Conservation (phyloP, 768 basidiomycete species). For the Russula sp. region DNA sequence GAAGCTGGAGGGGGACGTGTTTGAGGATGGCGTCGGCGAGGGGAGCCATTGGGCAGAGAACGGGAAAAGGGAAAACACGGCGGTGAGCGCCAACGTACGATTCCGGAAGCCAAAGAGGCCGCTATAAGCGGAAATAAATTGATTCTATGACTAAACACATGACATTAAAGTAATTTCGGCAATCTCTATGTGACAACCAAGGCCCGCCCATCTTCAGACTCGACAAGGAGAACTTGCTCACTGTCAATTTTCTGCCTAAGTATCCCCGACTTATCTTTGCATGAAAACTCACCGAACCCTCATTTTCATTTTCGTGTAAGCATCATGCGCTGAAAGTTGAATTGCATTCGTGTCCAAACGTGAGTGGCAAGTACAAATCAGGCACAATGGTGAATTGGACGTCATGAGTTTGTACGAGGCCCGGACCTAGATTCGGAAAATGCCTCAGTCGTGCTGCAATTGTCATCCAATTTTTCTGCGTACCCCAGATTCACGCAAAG, state of each 20-base stretch:
- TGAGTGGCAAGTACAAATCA: conserved; percentile 53
- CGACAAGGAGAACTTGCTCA: conserved; percentile 50
- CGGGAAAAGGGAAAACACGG: conserved; percentile 20
- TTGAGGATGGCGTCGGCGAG: conserved; percentile 71
- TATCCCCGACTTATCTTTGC: neutral
- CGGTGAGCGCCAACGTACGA: neutral
- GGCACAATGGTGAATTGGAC: conserved; percentile 55
- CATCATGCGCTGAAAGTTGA: conserved; percentile 44
- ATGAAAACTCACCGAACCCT: conserved; percentile 41
- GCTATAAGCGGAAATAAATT: conserved; percentile 14
- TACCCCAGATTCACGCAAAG: conserved; percentile 60
- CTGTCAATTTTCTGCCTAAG: conserved; percentile 34
- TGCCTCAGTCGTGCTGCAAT: conserved; percentile 7
- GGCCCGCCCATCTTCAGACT: conserved; percentile 52
- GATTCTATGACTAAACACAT: conserved; percentile 8
- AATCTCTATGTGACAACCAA: conserved; percentile 49
- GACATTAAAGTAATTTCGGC: neutral
- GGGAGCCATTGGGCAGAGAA: conserved; percentile 54
- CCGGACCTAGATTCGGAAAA: conserved; percentile 44
- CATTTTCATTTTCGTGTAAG: conserved; percentile 46
- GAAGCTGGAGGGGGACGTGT: conserved; percentile 53
- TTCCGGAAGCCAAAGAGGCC: neutral
- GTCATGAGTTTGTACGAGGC: conserved; percentile 64
- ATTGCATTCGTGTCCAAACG: conserved; percentile 43
- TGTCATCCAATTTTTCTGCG: conserved; percentile 31